Evolutionary conservation across 139 green algal genomes (phyloP), one percentile per base, ranked within the genome.

Genomic region (Raphidocelis subcapitata): DNA sequence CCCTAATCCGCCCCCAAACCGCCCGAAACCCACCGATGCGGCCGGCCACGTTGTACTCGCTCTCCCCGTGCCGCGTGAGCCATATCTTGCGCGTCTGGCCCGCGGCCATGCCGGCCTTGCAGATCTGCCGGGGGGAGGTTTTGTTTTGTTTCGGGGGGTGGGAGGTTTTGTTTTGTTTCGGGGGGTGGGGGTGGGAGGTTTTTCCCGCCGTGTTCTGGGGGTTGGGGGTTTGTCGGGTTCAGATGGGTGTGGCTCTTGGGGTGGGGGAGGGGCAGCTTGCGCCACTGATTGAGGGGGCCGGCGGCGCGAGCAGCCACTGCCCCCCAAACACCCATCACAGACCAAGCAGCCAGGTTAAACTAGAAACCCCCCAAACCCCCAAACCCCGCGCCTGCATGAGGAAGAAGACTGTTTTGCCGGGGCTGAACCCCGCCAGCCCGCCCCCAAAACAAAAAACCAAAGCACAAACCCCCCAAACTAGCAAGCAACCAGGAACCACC

Each of bases 391-490:
- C 88, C 84, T 97, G 91, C 89, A 97, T 96, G 56, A 98, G 85
- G 81, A 96, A 98, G 83, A 97, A 97, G 1, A 97, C 93, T 63
- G 98, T 98, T 77, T 97, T 97, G 18, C 91, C 92, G 0, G 92
- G 91, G 51, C 98, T 92, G 88, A 97, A 98, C 26, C 93, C 93
- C n/a, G n/a, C n/a, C n/a, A n/a, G n/a, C n/a, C n/a, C n/a, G n/a
- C n/a, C n/a, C n/a, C n/a, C n/a, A n/a, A 35, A 35, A 62, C 15
- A n/a, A 62, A 62, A 16, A 15, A 8, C 26, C 26, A 62, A 14
- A 62, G 5, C 55, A 8, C 26, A 29, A 16, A 46, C 41, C 60
- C 16, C 60, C 37, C 16, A 65, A 28, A 15, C 5, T 29, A 10
- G 5, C 8, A 35, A 35, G 8, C n/a, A 62, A 10, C n/a, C 55